Base-by-base conservation (phyloP, 352 stramenopile genomes). In the Phytophthora constricta region DNA sequence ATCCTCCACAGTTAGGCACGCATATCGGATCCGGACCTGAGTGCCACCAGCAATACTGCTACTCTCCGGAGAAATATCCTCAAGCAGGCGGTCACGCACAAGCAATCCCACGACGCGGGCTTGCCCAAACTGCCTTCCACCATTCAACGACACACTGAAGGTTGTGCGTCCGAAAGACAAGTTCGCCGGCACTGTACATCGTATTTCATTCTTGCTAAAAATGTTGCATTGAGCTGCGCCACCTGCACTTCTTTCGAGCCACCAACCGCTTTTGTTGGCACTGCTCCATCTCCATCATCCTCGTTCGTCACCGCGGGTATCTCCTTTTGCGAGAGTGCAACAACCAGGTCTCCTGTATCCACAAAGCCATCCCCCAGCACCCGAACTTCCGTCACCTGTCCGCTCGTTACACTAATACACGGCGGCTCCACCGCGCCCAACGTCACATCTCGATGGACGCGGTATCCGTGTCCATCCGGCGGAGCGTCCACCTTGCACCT, bases 91-190 rank as follows among this genome's bases (percentile, higher is more conserved):
- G 27, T 88, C 80, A 0, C 84, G 76, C 64, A 90, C 58, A 1
- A 92, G 50, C 26, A 91, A 65, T 0, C 72, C 79, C 3, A 82
- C 50, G 1, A 84, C 70, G 0, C 65, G 70, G 5, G 74, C 56
- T 42, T 67, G 70, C 1, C 79, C 76, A 41, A 82, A 92, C 68
- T 92, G 84, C 3, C 78, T 72, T 0, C 84, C 84, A 3, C 81
- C 82, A 62, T 92, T 92, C 22, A 90, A 58, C 16, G 84, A 92
- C 0, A 91, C 66, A 25, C 72, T 68, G 20, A 91, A 74, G 1
- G 68, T 45, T 3, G 84, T 91, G 20, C 89, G 68, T 4, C 84
- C 84, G 59, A 92, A 92, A 39, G 82, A 61, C 60, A 92, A 77
- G 65, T 92, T 92, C 4, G 79, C 56, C 22, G 80, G 84, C 3